A percentile compares a stretch with the other conserved stretches of the same genome.
phyloP scores from a whole-genome alignment of 257 asterid species.

The Forsythia suspensa region DNA sequence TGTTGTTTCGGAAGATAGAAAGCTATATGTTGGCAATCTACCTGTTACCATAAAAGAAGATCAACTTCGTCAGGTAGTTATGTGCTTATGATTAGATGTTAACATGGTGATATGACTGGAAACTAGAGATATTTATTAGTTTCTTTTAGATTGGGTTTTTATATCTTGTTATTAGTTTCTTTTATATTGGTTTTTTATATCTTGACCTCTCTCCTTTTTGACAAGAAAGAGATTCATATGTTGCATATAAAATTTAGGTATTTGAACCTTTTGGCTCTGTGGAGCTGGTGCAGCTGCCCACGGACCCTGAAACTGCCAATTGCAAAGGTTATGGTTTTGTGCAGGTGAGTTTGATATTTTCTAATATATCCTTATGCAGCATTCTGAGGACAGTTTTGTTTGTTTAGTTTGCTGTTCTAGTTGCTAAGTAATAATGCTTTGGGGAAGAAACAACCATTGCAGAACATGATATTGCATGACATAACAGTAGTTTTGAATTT shows the following conservation, averaged over 20 bases:
- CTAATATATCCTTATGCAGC: constrained; percentile 8
- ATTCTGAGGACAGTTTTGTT: constrained; percentile 9
- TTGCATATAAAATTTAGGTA: constrained; percentile 35
- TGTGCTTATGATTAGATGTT: constrained; percentile 14
- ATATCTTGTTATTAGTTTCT: background rate
- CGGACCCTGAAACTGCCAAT: constrained; percentile 56
- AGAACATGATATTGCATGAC: background rate
- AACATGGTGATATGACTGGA: constrained; percentile 10
- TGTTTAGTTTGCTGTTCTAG: constrained; percentile 13
- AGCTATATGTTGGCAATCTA: constrained; percentile 67
- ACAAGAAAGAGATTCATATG: background rate
- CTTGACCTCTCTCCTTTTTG: background rate
- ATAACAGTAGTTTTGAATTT: background rate
- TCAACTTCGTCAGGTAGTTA: constrained; percentile 66
- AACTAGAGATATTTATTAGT: constrained; percentile 5
- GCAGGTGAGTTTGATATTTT: constrained; percentile 51
- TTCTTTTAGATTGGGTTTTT: constrained; percentile 6
- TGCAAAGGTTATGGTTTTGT: constrained; percentile 71
- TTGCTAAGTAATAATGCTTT: constrained; percentile 15
- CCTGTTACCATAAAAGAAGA: constrained; percentile 63
- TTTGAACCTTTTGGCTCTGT: constrained; percentile 73
- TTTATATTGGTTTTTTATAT: constrained; percentile 4
- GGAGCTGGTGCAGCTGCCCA: constrained; percentile 76
- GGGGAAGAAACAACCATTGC: background rate
- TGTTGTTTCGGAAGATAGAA: constrained; percentile 50